Conservation (phyloP, 805 yeast genomes). For the Kockiozyma suomiensis region DNA sequence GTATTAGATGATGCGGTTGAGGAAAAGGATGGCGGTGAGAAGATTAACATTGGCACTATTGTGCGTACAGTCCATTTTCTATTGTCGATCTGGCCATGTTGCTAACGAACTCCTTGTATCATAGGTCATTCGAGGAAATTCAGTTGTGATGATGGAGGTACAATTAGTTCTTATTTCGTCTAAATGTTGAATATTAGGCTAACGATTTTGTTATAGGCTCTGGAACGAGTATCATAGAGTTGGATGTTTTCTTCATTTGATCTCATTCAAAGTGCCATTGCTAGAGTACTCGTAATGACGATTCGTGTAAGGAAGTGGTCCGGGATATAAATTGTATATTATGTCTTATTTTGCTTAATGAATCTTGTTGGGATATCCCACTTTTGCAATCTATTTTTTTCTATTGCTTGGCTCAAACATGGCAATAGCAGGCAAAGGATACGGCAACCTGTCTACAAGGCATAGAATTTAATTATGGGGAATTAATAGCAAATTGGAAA, state of each 20-base stretch:
- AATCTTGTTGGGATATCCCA: too few relatives aligned
- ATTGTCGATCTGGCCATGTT: background rate
- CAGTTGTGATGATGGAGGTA: conserved; percentile 70
- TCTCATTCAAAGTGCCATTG: too few relatives aligned
- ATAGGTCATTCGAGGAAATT: conserved; percentile 69
- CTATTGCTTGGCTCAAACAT: too few relatives aligned
- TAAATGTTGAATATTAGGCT: background rate
- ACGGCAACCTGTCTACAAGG: too few relatives aligned
- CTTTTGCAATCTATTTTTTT: too few relatives aligned
- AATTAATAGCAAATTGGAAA: too few relatives aligned
- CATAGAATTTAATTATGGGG: too few relatives aligned
- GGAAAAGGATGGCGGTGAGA: conserved; percentile 53
- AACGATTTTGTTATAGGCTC: conserved; percentile 11
- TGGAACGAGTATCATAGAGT: conserved; percentile 21
- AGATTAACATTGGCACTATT: conserved; percentile 63
- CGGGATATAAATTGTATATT: background rate
- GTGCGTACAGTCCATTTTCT: conserved; percentile 40
- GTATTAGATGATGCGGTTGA: conserved; percentile 75
- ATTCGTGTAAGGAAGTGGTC: background rate
- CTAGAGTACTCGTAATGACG: background rate
- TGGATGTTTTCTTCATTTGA: too few relatives aligned
- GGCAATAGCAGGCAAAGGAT: too few relatives aligned
- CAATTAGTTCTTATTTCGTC: background rate
- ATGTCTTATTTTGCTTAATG: background rate
- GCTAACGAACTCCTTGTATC: conserved; percentile 22